A percentile compares a stretch with the other conserved stretches of the same genome.
phyloP scores from a whole-genome alignment of 768 basidiomycete genomes.

The Phaffia tasmanica region DNA sequence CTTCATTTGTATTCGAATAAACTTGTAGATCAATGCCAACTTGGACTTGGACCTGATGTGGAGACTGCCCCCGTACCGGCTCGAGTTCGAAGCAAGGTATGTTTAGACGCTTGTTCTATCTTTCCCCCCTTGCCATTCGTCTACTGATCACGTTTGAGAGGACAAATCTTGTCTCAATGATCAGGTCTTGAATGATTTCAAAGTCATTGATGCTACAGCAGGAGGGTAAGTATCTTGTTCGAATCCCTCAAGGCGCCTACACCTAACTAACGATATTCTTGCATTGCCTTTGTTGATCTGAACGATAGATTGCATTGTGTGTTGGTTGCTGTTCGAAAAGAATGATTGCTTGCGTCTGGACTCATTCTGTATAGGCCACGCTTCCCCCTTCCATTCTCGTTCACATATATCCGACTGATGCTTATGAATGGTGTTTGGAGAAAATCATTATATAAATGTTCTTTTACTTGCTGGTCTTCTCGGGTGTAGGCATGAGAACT shows the following conservation, averaged over 20 bases:
- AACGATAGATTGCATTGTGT: slow-evolving; percentile 6
- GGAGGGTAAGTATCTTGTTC: slow-evolving; percentile 8
- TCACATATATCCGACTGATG: neutral
- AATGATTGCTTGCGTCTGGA: neutral
- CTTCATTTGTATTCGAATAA: neutral
- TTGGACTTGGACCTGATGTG: slow-evolving; percentile 39
- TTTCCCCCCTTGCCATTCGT: neutral
- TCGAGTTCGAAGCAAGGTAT: slow-evolving; percentile 35
- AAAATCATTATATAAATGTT: no score
- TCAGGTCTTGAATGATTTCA: slow-evolving; percentile 23
- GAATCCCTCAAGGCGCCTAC: neutral
- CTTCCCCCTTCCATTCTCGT: neutral
- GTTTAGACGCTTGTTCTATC: neutral
- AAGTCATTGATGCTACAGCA: slow-evolving; percentile 18
- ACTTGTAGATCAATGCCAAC: slow-evolving; percentile 33
- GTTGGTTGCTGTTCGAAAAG: slow-evolving; percentile 3
- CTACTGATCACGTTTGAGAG: neutral
- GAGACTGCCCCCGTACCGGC: slow-evolving; percentile 37
- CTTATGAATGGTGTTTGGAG: no score
- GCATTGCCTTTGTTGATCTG: neutral
- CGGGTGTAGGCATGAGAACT: no score
- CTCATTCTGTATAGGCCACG: neutral
- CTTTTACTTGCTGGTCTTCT: no score
- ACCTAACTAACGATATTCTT: neutral
- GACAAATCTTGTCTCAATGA: neutral